Conservation (phyloP, 2,329 filamentous ascomycete species). For the Arthrobotrys megalospora region DNA sequence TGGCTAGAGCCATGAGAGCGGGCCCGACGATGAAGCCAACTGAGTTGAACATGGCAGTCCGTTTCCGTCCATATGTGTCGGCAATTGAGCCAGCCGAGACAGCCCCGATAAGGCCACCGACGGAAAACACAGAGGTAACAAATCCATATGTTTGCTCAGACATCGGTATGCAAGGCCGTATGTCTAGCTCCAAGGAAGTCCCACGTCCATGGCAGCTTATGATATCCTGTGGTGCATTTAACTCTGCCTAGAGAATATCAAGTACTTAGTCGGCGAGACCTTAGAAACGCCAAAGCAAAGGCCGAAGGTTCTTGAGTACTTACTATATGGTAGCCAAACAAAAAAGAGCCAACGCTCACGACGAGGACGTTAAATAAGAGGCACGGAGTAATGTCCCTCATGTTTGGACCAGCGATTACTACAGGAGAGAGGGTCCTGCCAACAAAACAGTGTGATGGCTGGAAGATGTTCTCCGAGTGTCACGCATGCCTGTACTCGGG, state of each 20-base stretch:
- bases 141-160: constrained; percentile 72
- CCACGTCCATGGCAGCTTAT: constrained; percentile 80
- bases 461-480: too few relatives aligned
- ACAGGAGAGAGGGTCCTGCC: too few relatives aligned
- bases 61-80: constrained; percentile 80
- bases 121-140: constrained; percentile 89
- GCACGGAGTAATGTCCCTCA: constrained; percentile 76
- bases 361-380: constrained; percentile 82
- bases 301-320: constrained; percentile 64
- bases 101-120: constrained; percentile 89
- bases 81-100: constrained; percentile 84
- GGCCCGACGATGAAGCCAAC: constrained; percentile 83
- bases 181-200: constrained; percentile 66
- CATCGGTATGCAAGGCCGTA: constrained; percentile 91
- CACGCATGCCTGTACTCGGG: not conserved
- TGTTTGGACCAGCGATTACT: constrained; percentile 4
- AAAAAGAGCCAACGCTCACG: constrained; percentile 86
- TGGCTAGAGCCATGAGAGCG: constrained; percentile 79
- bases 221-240: constrained; percentile 94
- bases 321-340: constrained; percentile 95
- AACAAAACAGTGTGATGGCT: too few relatives aligned
- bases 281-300: not conserved
- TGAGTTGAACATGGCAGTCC: constrained; percentile 83
- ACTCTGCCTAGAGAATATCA: constrained; percentile 78
- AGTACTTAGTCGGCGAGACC: constrained; percentile 3